Conservation (phyloP, 495 filamentous ascomycete genomes). For the Monascus purpureus region DNA sequence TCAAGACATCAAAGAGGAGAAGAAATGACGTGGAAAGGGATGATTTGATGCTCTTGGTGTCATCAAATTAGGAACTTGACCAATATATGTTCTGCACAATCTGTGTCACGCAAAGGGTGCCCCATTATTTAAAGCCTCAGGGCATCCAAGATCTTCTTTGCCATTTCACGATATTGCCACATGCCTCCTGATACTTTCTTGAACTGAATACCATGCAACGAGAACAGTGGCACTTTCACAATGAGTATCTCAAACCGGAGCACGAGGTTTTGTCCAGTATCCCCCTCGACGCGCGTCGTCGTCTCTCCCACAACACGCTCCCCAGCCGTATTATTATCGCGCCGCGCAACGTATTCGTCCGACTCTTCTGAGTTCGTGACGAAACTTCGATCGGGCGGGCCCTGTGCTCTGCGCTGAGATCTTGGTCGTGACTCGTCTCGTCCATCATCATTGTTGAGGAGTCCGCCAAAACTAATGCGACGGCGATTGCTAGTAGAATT, state of each 20-base stretch:
- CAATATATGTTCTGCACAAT: not conserved
- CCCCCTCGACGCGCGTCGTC: conserved; percentile 73
- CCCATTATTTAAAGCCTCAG: conserved; percentile 51
- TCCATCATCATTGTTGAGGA: conserved; percentile 47
- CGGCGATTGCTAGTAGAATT: conserved; percentile 49
- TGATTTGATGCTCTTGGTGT: not conserved
- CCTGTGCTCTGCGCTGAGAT: conserved; percentile 24
- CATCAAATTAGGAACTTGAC: not conserved
- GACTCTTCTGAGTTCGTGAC: conserved; percentile 65
- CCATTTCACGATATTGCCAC: conserved; percentile 98
- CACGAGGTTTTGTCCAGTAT: conserved; percentile 64
- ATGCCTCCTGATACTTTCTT: conserved; percentile 92
- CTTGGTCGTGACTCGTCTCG: conserved; percentile 21
- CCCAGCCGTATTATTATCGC: conserved; percentile 22
- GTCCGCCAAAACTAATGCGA: conserved; percentile 70
- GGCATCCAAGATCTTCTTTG: conserved; percentile 82
- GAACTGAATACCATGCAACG: conserved; percentile 92
- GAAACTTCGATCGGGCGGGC: conserved; percentile 52
- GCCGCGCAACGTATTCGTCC: conserved; percentile 46
- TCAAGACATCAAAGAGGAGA: not conserved
- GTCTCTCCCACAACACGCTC: conserved; percentile 59
- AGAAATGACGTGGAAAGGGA: not conserved
- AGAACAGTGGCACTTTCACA: conserved; percentile 91
- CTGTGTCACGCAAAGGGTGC: not conserved
- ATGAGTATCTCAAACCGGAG: conserved; percentile 93